phyloP scores from a whole-genome alignment of 2,329 filamentous ascomycete genomes.

The Mycosphaerella sp. region DNA sequence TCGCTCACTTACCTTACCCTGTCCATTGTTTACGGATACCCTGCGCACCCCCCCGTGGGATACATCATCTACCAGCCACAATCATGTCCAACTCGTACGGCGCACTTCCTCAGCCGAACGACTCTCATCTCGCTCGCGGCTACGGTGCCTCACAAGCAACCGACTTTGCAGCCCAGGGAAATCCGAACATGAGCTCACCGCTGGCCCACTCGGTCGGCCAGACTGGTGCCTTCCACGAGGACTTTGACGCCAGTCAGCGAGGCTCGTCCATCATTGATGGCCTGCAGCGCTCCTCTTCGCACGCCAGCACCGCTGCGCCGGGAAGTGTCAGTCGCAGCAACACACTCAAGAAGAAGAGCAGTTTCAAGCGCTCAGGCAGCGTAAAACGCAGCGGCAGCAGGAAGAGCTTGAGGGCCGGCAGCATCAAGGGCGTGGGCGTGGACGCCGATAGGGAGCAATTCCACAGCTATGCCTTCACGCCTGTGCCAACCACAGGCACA shows the following conservation, averaged over 20 bases:
- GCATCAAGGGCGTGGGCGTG: conserved; percentile 67
- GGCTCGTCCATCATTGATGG: conserved; percentile 55
- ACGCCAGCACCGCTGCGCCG: conserved; percentile 39
- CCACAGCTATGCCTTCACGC: conserved; percentile 82
- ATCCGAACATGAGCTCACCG: conserved; percentile 33
- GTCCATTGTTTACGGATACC: neutral
- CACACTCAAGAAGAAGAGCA: conserved; percentile 84
- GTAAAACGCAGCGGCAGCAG: conserved; percentile 74
- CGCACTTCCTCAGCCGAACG: conserved; percentile 1
- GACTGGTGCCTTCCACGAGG: conserved; percentile 38
- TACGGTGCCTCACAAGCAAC: conserved; percentile 12
- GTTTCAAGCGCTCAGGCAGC: conserved; percentile 65
- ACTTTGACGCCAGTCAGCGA: conserved; percentile 63
- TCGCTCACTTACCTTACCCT: neutral
- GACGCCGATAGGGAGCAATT: conserved; percentile 56
- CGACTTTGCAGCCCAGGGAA: conserved; percentile 37
- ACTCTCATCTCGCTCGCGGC: conserved; percentile 4
- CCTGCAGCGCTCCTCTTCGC: conserved; percentile 58
- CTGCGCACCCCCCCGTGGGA: no score
- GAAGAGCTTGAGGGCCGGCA: conserved; percentile 75
- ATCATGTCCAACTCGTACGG: neutral
- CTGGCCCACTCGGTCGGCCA: conserved; percentile 34
- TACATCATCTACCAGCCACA: neutral
- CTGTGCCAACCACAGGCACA: conserved; percentile 77
- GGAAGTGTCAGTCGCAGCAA: conserved; percentile 53